Evolutionary conservation across 495 filamentous ascomycete species (phyloP), one percentile per base, ranked within the genome.

Genomic region (Filosporella fistucella): DNA sequence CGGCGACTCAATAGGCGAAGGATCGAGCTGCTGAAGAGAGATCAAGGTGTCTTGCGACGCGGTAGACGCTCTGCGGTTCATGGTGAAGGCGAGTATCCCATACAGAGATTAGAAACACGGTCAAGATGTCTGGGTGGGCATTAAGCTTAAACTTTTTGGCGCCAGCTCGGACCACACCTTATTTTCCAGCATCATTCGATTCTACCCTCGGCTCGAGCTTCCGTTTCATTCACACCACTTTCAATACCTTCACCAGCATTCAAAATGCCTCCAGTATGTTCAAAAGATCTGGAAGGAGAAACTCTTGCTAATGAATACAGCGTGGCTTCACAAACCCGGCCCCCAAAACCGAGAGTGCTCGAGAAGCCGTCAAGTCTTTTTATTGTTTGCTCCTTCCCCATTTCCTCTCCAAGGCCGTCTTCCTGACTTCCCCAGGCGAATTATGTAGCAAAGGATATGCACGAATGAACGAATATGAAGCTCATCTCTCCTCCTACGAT

Each of bases 351-450:
- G 84, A 90, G 51, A 88, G 85, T 28, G 91, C 91, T 1, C 82
- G 88, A 28, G 88, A 89, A 57, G 91, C 91, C 4, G 73, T 85
- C n/a, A 87, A 86, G 55, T 80, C 88, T 22, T 96, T 98, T 70
- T 89, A 87, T 66, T 98, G 85, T 76, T 65, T 25, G 57, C 32
- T 11, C 9, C 17, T 1, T 14, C 43, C 21, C 22, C 24, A 37
- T 17, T 24, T n/a, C 23, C 4, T 29, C 10, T 14, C 13, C 26
- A 13, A 6, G 4, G 11, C 39, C 22, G 17, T 9, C 34, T 26
- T 8, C n/a, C 40, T 50, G 13, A 40, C 38, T 29, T 8, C 16
- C 16, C 17, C 25, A 71, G 69, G 69, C 68, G 73, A 82, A 33
- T 67, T 87, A 46, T 87, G 83, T 59, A 67, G 72, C 32, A 84